A percentile compares a stretch with the other conserved stretches of the same genome.
phyloP scores from a whole-genome alignment of 768 basidiomycete genomes.

The Cystobasidium ongulense region DNA sequence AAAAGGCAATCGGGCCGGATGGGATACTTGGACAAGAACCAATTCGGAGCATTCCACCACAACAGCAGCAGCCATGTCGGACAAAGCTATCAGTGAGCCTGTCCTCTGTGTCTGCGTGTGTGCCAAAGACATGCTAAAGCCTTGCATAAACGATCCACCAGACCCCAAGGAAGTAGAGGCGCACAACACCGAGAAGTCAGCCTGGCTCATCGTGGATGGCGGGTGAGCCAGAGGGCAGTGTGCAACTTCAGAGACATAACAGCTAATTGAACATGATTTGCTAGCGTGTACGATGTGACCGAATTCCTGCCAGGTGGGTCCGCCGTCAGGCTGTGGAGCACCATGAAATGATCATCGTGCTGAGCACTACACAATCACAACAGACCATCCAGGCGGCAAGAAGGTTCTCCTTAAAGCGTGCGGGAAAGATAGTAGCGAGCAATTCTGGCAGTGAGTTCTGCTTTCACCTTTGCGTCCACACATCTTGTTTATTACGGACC shows the following conservation, averaged over 20 bases:
- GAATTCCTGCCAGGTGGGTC: constrained; percentile 29
- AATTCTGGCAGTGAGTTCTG: constrained; percentile 29
- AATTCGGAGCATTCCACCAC: not conserved
- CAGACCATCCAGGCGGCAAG: constrained; percentile 32
- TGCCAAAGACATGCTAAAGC: not conserved
- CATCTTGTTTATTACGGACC: not conserved
- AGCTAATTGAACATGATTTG: not conserved
- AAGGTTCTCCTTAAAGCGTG: constrained; percentile 30
- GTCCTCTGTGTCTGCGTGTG: not conserved
- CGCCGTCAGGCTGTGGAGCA: not conserved
- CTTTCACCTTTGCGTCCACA: not conserved
- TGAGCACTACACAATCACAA: not conserved
- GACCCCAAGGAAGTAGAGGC: constrained; percentile 29
- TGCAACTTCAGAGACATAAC: too few species aligned
- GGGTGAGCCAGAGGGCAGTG: constrained; percentile 13
- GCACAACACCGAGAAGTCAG: constrained; percentile 24
- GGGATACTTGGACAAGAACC: too few species aligned
- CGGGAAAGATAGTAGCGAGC: constrained; percentile 23
- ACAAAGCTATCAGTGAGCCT: constrained; percentile 20
- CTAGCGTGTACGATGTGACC: constrained; percentile 28
- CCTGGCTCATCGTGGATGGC: constrained; percentile 25
- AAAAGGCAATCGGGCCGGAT: not conserved
- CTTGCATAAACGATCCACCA: not conserved
- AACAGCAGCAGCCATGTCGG: not conserved
- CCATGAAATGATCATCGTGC: not conserved